Percentiles rank a stretch among this genome's conserved stretches.
These are phyloP conservation scores for Phytopythium litorale DNA, from an alignment of 352 stramenopile genomes.

Conservation along the genomic window DNA sequence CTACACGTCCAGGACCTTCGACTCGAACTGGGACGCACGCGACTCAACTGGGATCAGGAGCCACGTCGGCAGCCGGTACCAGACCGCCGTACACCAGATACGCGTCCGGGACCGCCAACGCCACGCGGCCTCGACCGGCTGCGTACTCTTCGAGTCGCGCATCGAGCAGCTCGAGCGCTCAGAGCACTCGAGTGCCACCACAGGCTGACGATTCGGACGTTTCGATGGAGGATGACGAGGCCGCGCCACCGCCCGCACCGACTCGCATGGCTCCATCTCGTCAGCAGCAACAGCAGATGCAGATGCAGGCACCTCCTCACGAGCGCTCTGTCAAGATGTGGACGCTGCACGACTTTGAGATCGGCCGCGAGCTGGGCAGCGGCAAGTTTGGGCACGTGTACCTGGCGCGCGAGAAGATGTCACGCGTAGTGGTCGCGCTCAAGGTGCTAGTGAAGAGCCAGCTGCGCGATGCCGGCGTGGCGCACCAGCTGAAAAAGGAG, in stretches of 20 bases:
- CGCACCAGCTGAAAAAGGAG: slow-evolving; percentile 85
- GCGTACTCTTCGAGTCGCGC: slow-evolving; percentile 5
- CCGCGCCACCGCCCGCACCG: slow-evolving; percentile 17
- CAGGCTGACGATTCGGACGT: slow-evolving; percentile 3
- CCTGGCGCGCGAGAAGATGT: slow-evolving; percentile 80
- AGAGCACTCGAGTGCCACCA: neutral
- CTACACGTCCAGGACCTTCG: slow-evolving; percentile 7
- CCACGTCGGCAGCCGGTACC: neutral
- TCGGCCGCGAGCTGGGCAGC: slow-evolving; percentile 73
- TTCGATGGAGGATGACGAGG: slow-evolving; percentile 13
- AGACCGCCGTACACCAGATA: slow-evolving; percentile 8
- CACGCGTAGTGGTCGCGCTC: slow-evolving; percentile 75
- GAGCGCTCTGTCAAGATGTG: slow-evolving; percentile 50
- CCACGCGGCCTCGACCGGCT: slow-evolving; percentile 3
- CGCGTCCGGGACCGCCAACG: slow-evolving; percentile 13
- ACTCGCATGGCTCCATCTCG: slow-evolving; percentile 23
- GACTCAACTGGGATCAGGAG: neutral
- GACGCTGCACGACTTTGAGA: slow-evolving; percentile 86
- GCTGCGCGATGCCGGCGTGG: slow-evolving; percentile 54
- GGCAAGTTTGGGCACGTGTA: slow-evolving; percentile 92
- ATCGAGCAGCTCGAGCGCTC: neutral
- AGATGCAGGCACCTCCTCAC: slow-evolving; percentile 8
- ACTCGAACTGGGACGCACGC: neutral
- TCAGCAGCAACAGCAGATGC: slow-evolving; percentile 14
- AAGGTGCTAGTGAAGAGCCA: slow-evolving; percentile 91